These are phyloP conservation scores for Tolypocladium ophioglossoides DNA, from an alignment of 2,329 filamentous ascomycete species.

Conservation along the genomic window DNA sequence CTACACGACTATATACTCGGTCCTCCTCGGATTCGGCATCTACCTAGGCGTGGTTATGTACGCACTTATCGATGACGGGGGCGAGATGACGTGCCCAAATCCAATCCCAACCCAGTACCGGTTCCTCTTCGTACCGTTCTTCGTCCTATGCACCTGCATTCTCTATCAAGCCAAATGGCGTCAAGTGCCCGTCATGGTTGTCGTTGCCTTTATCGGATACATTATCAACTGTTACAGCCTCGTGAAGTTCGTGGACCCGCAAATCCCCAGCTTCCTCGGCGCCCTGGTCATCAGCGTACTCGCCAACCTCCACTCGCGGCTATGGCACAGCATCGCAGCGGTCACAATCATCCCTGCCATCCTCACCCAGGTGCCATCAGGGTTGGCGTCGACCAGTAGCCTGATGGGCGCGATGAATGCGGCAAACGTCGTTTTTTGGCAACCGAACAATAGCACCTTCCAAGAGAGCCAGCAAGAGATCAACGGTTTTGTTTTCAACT, in stretches of 20 bases:
- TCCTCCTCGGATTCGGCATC: conserved; percentile 63
- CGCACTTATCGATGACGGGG: conserved; percentile 52
- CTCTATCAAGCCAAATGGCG: conserved; percentile 77
- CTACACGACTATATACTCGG: conserved; percentile 63
- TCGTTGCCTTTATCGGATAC: conserved; percentile 65
- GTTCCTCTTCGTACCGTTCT: conserved; percentile 65
- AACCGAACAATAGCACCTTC: too few relatives aligned
- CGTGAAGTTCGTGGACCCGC: conserved; percentile 56
- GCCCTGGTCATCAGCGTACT: conserved; percentile 66
- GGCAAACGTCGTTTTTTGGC: too few relatives aligned
- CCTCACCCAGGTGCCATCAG: conserved; percentile 38
- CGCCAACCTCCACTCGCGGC: conserved; percentile 64
- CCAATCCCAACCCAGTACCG: too few relatives aligned
- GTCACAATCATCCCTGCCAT: conserved; percentile 36
- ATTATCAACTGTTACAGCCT: conserved; percentile 65
- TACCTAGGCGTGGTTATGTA: conserved; percentile 56
- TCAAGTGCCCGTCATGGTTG: conserved; percentile 66
- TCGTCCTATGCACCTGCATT: conserved; percentile 61
- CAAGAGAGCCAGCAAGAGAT: too few relatives aligned
- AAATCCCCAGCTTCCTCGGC: conserved; percentile 67
- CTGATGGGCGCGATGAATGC: too few relatives aligned
- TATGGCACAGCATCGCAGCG: conserved; percentile 40
- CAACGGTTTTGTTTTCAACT: conserved; percentile 28
- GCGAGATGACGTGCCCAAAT: too few relatives aligned
- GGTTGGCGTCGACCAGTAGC: conserved; percentile 34